Evolutionary conservation across 2,329 filamentous ascomycete species (phyloP).

Genomic region (Sporothrix dimorphospora): DNA sequence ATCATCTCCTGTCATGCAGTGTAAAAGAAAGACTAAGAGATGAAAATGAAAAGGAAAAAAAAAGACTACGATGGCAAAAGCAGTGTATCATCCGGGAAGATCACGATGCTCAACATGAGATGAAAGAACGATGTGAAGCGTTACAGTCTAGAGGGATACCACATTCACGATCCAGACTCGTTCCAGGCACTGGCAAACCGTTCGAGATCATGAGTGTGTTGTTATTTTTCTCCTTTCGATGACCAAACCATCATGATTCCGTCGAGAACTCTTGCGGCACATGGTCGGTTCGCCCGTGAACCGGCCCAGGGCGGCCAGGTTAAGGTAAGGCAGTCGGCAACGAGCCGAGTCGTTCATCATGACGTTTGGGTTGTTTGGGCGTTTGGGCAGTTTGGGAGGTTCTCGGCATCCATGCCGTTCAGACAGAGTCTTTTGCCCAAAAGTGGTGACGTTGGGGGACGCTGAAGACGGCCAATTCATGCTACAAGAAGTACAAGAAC

Average conservation of each 20-base stretch:
- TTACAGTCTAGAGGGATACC: neutral
- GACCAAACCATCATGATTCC: neutral
- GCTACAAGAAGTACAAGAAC: neutral
- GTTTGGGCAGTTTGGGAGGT: neutral
- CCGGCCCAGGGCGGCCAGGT: constrained; percentile 7
- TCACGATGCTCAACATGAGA: neutral
- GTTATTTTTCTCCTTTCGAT: neutral
- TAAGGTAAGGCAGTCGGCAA: neutral
- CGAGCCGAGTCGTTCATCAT: constrained; percentile 1
- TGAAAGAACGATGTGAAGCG: neutral
- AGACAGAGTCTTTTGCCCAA: neutral
- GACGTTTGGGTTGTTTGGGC: neutral
- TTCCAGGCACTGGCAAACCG: neutral
- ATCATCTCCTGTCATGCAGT: neutral
- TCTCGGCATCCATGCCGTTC: neutral
- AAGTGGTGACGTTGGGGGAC: neutral
- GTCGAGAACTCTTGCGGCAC: neutral
- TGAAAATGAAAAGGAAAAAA: neutral
- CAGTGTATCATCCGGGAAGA: neutral
- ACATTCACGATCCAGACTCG: neutral
- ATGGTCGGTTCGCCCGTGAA: constrained; percentile 3
- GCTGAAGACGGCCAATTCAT: neutral
- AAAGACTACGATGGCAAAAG: neutral
- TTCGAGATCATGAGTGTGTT: neutral
- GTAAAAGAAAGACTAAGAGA: neutral